phyloP scores from a whole-genome alignment of 768 basidiomycete species.

The Erythrobasidium yunnanense region DNA sequence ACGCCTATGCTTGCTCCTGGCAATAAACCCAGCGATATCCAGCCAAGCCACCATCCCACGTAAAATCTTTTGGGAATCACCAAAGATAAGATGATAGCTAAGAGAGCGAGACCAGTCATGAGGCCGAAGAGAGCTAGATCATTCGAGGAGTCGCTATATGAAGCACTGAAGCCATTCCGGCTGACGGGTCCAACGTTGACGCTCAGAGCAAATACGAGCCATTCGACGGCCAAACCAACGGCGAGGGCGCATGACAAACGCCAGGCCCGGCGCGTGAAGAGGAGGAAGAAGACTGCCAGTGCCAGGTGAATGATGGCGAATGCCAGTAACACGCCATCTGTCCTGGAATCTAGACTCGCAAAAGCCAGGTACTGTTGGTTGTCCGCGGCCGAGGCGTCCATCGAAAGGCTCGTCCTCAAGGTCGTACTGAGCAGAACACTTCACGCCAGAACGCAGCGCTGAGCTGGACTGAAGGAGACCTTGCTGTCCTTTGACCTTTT shows the following conservation, averaged over 20 bases:
- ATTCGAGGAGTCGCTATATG: background rate
- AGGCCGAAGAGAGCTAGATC: conserved; percentile 8
- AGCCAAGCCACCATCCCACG: conserved; percentile 13
- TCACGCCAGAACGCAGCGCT: too few species aligned
- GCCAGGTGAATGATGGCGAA: conserved; percentile 20
- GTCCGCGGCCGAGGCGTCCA: background rate
- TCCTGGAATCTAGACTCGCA: background rate
- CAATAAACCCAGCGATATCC: background rate
- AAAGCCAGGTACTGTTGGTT: conserved; percentile 7
- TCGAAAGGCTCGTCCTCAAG: background rate
- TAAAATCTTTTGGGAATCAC: background rate
- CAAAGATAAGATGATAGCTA: background rate
- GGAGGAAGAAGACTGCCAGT: conserved; percentile 10
- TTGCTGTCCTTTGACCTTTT: too few species aligned
- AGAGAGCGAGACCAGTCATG: background rate
- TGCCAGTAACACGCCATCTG: background rate
- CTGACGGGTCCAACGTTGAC: conserved; percentile 11
- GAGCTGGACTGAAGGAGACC: too few species aligned
- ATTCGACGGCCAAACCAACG: conserved; percentile 4
- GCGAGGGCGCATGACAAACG: conserved; percentile 6
- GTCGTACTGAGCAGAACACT: too few species aligned
- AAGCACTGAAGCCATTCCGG: background rate
- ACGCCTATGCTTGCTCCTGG: conserved; percentile 5
- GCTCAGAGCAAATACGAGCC: conserved; percentile 13
- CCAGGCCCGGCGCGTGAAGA: conserved; percentile 14